These are phyloP conservation scores for Boletus rubescentipes DNA, from an alignment of 768 basidiomycete species.

Conservation along the genomic window DNA sequence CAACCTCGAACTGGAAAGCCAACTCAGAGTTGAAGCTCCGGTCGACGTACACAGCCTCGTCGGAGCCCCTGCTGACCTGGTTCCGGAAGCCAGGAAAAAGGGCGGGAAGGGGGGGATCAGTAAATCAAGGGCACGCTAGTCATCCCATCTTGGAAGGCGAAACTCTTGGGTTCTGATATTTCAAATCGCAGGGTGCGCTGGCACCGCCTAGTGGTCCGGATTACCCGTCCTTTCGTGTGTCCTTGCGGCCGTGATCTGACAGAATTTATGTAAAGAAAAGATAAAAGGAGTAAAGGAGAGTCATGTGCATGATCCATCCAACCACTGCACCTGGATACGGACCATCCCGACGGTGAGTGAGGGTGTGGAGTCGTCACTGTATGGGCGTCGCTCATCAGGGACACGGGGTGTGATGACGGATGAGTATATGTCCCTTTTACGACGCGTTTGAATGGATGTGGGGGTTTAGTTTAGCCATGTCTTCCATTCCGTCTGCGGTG, in stretches of 20 bases:
- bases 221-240: too few species aligned
- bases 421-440: neutral
- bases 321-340: too few species aligned
- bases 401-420: neutral
- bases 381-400: neutral
- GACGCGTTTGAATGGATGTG: neutral
- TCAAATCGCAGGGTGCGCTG: constrained; percentile 10
- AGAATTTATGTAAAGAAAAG: too few species aligned
- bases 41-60: neutral
- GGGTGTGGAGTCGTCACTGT: too few species aligned
- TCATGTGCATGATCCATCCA: too few species aligned
- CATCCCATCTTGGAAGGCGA: neutral
- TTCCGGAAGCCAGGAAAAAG: neutral
- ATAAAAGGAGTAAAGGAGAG: too few species aligned
- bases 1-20: neutral
- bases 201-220: too few species aligned
- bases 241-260: too few species aligned
- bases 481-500: neutral
- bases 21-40: constrained; percentile 12
- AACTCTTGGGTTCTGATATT: constrained; percentile 19
- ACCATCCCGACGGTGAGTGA: too few species aligned
- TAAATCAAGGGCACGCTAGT: too few species aligned
- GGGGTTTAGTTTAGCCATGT: neutral
- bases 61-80: neutral
- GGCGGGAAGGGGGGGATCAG: too few species aligned